A percentile compares a stretch with the other conserved stretches of the same genome.
Evolutionary conservation across 2,329 filamentous ascomycete species (phyloP).

Genomic region (Cladosporium sp.): DNA sequence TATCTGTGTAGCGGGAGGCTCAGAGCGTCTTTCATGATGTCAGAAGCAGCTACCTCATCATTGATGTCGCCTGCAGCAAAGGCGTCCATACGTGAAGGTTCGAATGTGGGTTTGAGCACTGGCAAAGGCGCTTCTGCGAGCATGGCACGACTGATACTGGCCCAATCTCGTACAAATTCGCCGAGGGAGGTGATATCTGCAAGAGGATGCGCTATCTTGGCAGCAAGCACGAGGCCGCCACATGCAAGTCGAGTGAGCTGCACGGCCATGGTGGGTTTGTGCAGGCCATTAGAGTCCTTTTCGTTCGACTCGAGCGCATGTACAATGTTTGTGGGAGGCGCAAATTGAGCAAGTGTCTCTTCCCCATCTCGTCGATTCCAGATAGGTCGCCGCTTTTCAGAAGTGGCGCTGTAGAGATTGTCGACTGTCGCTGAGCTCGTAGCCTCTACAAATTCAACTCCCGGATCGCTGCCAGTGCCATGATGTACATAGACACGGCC

Average conservation of each 20-base stretch:
- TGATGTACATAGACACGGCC: conserved; percentile 21
- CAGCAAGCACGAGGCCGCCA: conserved; percentile 16
- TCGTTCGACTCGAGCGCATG: conserved; percentile 10
- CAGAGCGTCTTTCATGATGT: conserved; percentile 3
- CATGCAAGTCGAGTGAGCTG: conserved; percentile 19
- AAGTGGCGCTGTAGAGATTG: neutral
- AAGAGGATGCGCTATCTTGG: conserved; percentile 22
- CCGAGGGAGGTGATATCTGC: conserved; percentile 18
- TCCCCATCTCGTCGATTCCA: conserved; percentile 6
- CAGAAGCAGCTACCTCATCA: neutral
- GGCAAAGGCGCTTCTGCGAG: conserved; percentile 8
- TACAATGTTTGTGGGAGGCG: conserved; percentile 14
- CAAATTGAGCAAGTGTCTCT: conserved; percentile 2
- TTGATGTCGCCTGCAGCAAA: conserved; percentile 15
- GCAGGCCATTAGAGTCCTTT: neutral
- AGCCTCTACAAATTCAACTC: conserved; percentile 12
- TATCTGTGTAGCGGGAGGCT: conserved; percentile 20
- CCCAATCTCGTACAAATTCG: conserved; percentile 18
- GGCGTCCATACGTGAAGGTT: conserved; percentile 5
- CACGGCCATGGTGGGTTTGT: conserved; percentile 19
- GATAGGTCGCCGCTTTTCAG: neutral
- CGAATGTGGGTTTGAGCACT: conserved; percentile 1
- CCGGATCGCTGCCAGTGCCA: conserved; percentile 11
- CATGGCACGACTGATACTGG: conserved; percentile 14
- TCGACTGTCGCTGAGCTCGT: conserved; percentile 6